Percentiles rank a stretch among this genome's conserved stretches.
phyloP scores from a whole-genome alignment of 768 basidiomycete species.

The Amyloporia xantha region DNA sequence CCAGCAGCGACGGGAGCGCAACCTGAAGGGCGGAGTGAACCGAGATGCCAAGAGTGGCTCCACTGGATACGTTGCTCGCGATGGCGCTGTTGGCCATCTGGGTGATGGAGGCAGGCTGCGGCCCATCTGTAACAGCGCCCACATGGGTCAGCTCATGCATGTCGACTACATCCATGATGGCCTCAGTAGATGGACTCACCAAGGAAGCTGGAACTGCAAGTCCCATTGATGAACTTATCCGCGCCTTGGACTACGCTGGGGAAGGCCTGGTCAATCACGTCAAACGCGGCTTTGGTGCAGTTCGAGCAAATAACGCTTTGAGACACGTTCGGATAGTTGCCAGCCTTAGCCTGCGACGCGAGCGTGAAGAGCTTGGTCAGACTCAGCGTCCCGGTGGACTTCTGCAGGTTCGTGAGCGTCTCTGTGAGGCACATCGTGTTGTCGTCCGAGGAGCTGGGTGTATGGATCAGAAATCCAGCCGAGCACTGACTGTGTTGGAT shows the following conservation, averaged over 20 bases:
- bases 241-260: conserved; percentile 15
- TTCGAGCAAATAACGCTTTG: conserved; percentile 25
- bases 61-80: conserved; percentile 6
- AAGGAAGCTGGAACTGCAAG: conserved; percentile 26
- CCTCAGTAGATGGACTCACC: conserved; percentile 20
- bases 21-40: conserved; percentile 10
- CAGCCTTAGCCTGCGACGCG: conserved; percentile 8
- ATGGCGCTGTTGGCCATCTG: conserved; percentile 17
- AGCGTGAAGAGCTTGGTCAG: conserved; percentile 15
- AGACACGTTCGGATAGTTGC: conserved; percentile 9
- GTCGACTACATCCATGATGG: too few relatives aligned
- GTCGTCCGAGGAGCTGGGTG: conserved; percentile 29
- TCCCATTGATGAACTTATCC: conserved; percentile 11
- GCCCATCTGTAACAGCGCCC: conserved; percentile 18
- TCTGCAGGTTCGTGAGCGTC: conserved; percentile 46
- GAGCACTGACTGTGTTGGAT: not conserved
- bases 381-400: conserved; percentile 21
- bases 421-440: conserved; percentile 51
- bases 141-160: conserved; percentile 1
- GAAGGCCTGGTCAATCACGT: conserved; percentile 19
- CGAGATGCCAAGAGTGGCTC: conserved; percentile 6
- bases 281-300: conserved; percentile 28
- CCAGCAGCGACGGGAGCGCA: conserved; percentile 11
- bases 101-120: conserved; percentile 19
- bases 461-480: not conserved